Conservation (phyloP, 2,329 filamentous ascomycete genomes). For the Exophiala phaeomuriformis region DNA sequence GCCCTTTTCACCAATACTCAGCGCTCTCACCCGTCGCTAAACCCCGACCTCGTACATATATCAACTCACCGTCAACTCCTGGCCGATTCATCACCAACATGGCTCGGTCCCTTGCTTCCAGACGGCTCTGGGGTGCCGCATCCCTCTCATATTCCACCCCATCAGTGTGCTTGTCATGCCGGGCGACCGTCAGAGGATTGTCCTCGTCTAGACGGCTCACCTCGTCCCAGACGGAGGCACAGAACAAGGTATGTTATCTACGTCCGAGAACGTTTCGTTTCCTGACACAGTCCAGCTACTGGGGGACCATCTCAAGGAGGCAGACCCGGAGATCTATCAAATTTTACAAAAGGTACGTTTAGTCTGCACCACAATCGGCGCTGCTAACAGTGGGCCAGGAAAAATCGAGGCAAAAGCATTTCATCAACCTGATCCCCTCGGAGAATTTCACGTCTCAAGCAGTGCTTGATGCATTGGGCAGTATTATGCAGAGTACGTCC, state of each 20-base stretch:
- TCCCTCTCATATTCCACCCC: conserved; percentile 6
- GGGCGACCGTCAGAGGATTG: conserved; percentile 5
- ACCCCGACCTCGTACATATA: not conserved
- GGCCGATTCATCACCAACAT: conserved; percentile 2
- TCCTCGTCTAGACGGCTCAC: conserved; percentile 13
- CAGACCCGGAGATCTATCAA: conserved; percentile 77
- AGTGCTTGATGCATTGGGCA: conserved; percentile 94
- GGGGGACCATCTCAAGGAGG: conserved; percentile 67
- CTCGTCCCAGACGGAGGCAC: conserved; percentile 11
- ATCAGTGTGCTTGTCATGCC: conserved; percentile 19
- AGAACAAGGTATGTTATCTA: conserved; percentile 15
- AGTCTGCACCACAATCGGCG: not conserved
- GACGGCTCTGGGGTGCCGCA: conserved; percentile 11
- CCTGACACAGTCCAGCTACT: conserved; percentile 57
- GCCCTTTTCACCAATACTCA: too few species aligned
- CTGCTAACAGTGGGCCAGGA: conserved; percentile 15
- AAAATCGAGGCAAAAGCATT: conserved; percentile 82
- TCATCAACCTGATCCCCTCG: conserved; percentile 95
- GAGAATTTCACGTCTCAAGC: conserved; percentile 99
- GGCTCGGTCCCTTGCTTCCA: conserved; percentile 12
- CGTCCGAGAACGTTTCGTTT: not conserved
- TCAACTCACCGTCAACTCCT: too few species aligned
- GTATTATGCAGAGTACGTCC: conserved; percentile 71
- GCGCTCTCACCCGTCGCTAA: not conserved
- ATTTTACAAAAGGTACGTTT: conserved; percentile 79